Evolutionary conservation across 345 rosid species (phyloP).

Genomic region (Brassica incana): DNA sequence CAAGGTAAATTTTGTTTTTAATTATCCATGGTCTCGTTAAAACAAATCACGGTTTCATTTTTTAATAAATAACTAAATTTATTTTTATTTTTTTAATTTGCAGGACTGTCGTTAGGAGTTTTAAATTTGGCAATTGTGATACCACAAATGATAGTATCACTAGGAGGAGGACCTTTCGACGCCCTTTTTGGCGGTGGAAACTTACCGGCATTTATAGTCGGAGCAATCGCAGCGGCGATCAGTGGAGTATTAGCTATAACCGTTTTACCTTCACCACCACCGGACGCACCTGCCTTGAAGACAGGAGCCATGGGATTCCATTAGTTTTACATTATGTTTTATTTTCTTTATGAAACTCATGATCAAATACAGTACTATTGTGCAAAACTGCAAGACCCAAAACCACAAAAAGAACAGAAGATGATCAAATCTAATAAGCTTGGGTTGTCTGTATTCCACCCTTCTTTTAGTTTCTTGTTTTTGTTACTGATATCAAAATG

Average conservation of each 20-base stretch:
- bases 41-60: background rate
- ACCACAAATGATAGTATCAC: conserved; percentile 50
- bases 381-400: conserved; percentile 10
- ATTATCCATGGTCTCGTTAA: background rate
- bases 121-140: conserved; percentile 71
- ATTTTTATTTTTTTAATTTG: background rate
- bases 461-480: conserved; percentile 5
- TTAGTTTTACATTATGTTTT: conserved; percentile 22
- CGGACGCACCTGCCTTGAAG: conserved; percentile 21
- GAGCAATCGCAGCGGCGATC: conserved; percentile 24
- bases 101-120: conserved; percentile 84
- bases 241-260: conserved; percentile 28
- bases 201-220: conserved; percentile 7
- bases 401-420: conserved; percentile 3
- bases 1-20: conserved; percentile 54
- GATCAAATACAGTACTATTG: conserved; percentile 30
- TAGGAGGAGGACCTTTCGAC: conserved; percentile 5
- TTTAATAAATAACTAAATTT: background rate
- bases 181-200: conserved; percentile 19
- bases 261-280: conserved; percentile 29
- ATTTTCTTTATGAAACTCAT: background rate
- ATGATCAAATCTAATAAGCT: conserved; percentile 16
- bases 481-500: conserved; percentile 11
- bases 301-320: conserved; percentile 27
- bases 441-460: conserved; percentile 32